Evolutionary conservation across 2,329 filamentous ascomycete genomes (phyloP), one percentile per base, ranked within the genome.

Genomic region (Graphilbum sp.): DNA sequence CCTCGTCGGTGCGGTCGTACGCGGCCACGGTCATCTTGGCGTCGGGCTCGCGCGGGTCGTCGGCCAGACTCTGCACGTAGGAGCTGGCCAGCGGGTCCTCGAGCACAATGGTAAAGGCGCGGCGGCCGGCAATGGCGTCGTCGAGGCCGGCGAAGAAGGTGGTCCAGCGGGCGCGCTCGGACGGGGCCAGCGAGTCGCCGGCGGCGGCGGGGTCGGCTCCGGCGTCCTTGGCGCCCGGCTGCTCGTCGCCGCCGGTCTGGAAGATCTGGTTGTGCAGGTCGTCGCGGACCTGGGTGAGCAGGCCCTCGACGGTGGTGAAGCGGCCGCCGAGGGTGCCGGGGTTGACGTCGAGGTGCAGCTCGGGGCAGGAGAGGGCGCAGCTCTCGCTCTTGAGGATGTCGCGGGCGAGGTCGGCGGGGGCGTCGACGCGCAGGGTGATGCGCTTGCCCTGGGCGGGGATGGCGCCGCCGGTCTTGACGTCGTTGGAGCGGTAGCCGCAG

Each of bases 331-430:
- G 74, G 0, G 90, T 98, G 40, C 90, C 90, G 0, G 88, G 86
- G 58, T 93, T 86, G 45, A 96, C 85, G 38, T 77, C 74, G 11
- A 98, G 75, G 48, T 79, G 74, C 16, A 96, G 75, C 54, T 98
- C 87, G 1, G 85, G 81, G 55, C 86, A 93, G 51, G 79, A 74
- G 43, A 98, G 68, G 12, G 75, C 78, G 53, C 90, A 96, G 20
- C 81, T 90, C 58, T 98, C 90, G 48, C 82, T 86, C 66, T 98
- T 98, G 51, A 98, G 77, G 43, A 98, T 93, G 52, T 98, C 90
- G 45, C 90, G 75, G 12, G 78, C 79, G 32, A 98, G 69, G 56
- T 98, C 90, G 41, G 76, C 69, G 24, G 63, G 54, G 25, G 61
- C 74, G 42, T 75, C 66, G 40, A 96, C 79, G 38, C 68, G 63